Base-by-base conservation (phyloP, 257 asterid species). In the Apocynum venetum region DNA sequence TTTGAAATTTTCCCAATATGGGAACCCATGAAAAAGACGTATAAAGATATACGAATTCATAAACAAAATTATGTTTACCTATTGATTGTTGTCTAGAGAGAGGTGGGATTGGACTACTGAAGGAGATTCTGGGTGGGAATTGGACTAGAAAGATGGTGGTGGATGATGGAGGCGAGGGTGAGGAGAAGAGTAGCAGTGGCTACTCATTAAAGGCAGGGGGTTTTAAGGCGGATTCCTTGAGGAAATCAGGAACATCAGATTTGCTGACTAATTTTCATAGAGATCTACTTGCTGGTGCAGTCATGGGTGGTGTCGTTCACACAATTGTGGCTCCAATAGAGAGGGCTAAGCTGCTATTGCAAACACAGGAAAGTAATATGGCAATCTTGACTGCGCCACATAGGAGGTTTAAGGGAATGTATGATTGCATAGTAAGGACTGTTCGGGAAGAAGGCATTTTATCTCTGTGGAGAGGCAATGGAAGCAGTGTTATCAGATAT, bases 231-330 rank as follows among this genome's bases (percentile, higher is more conserved):
- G 38, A 31, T 73, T 25, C 48, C 41, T 72, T 74, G 8, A 83
- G 78, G 44, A 82, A 83, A 80, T 82, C 86, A 19, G 76, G 79
- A 85, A 56, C 73, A 55, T 66, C 92, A 14, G 75, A 83, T 74
- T 85, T 89, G 89, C 72, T 85, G 87, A 76, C 85, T 52, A 91
- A 68, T 71, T 93, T 96, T 87, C 91, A 91, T 63, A 81, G 94
- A 73, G 99, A 96, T 88, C 90, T 96, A 53, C 83, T 89, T 84
- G 97, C 99, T 17, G 97, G 97, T 68, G 97, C 97, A 75, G 67
- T 95, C 84, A 89, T 93, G 97, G 99, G 99, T 46, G 98, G 98
- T n/a, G 85, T 83, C 80, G 98, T 96, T 86, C 99, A 96, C 89
- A 93, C 99, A 72, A 89, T 91, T 76, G 98, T 95, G 72, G 97